Percentiles rank a stretch among this genome's conserved stretches.
Evolutionary conservation across 805 yeast species (phyloP).

Genomic region (Kluyveromyces wickerhamii): DNA sequence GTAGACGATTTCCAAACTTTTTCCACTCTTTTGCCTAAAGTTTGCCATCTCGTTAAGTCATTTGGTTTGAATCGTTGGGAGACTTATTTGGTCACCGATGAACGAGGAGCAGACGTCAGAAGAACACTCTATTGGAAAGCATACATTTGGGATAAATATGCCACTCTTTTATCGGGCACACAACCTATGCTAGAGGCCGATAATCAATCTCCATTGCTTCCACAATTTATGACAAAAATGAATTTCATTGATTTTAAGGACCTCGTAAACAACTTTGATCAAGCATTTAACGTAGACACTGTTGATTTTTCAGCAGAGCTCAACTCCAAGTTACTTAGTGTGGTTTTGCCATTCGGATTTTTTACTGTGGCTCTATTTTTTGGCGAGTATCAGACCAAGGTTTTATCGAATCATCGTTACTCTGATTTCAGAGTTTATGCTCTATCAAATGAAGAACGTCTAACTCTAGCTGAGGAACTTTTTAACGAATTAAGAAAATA

Average conservation of each 20-base stretch:
- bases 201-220: constrained; percentile 19
- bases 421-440: constrained; percentile 24
- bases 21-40: constrained; percentile 8
- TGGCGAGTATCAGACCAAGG: constrained; percentile 16
- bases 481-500: constrained; percentile 12
- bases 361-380: constrained; percentile 14
- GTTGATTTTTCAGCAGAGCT: background rate
- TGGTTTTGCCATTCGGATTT: constrained; percentile 18
- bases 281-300: constrained; percentile 1
- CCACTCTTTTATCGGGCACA: constrained; percentile 12
- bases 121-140: constrained; percentile 27
- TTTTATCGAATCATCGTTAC: constrained; percentile 20
- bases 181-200: constrained; percentile 19
- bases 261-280: constrained; percentile 5
- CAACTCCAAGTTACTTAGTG: constrained; percentile 2
- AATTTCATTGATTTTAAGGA: constrained; percentile 9
- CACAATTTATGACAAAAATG: constrained; percentile 18
- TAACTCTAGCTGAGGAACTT: constrained; percentile 14
- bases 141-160: constrained; percentile 19
- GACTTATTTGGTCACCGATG: constrained; percentile 27
- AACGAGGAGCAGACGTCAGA: constrained; percentile 23
- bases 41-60: constrained; percentile 17
- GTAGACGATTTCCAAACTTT: constrained; percentile 14
- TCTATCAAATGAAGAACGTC: constrained; percentile 14
- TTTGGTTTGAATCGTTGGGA: constrained; percentile 30